Percentiles rank a stretch among this genome's conserved stretches.
Evolutionary conservation across 495 filamentous ascomycete genomes (phyloP).

Genomic region (Extremus antarcticus): DNA sequence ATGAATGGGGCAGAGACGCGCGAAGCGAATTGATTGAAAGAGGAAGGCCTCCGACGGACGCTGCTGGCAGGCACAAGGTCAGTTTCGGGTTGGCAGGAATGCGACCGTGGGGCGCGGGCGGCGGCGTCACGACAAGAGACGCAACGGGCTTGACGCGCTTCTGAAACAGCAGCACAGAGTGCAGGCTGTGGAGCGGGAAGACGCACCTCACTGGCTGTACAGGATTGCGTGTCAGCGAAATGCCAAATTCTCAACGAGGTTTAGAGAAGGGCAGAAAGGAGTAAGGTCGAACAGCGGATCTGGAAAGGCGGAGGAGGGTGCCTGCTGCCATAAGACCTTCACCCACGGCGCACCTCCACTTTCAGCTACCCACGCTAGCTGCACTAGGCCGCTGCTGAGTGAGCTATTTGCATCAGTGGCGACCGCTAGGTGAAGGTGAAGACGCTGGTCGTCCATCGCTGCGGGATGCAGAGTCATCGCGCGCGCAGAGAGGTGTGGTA

Average conservation of each 20-base stretch:
- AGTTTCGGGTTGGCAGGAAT: no score
- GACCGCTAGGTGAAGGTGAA: not conserved
- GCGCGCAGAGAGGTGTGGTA: not conserved
- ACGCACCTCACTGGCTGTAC: not conserved
- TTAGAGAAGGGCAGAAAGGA: slow-evolving; percentile 4
- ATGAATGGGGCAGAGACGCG: not conserved
- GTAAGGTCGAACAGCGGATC: not conserved
- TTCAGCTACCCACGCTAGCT: not conserved
- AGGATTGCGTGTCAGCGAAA: not conserved
- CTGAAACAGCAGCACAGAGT: not conserved
- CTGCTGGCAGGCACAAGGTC: not conserved
- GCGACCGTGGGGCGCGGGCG: not conserved
- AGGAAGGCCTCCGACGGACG: not conserved
- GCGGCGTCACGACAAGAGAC: not conserved
- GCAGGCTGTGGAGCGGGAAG: not conserved
- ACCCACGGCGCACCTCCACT: not conserved
- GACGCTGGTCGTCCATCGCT: not conserved
- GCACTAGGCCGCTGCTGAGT: not conserved
- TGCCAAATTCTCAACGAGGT: slow-evolving; percentile 3
- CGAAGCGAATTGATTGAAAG: not conserved
- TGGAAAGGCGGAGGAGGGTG: not conserved
- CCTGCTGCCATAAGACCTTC: not conserved
- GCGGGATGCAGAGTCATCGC: not conserved
- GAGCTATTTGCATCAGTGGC: not conserved
- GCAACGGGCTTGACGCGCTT: not conserved